phyloP scores from a whole-genome alignment of 257 asterid species.

The Verbena officinalis region DNA sequence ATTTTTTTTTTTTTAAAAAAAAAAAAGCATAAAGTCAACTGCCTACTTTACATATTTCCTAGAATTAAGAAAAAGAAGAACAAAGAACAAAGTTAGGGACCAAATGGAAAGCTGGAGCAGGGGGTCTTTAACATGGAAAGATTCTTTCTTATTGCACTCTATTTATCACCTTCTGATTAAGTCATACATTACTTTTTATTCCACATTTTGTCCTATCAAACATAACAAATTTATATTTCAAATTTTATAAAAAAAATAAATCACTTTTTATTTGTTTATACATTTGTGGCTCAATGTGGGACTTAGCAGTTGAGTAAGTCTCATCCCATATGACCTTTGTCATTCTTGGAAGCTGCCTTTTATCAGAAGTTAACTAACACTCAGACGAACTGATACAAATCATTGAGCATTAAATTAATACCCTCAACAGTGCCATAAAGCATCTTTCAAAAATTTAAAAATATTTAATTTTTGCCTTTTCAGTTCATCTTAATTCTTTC shows the following conservation, averaged over 20 bases:
- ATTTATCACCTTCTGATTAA: background rate
- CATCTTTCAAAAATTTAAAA: slow-evolving; percentile 1
- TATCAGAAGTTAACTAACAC: slow-evolving; percentile 21
- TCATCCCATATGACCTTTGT: slow-evolving; percentile 51
- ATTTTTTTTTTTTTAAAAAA: no score
- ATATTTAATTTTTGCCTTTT: no score
- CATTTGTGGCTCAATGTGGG: slow-evolving; percentile 9
- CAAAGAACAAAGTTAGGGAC: background rate
- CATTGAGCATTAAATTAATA: slow-evolving; percentile 19
- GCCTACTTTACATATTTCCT: background rate
- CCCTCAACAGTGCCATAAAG: slow-evolving; percentile 24
- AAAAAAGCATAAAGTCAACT: slow-evolving; percentile 21
- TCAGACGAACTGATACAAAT: slow-evolving; percentile 23
- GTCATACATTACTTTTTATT: no score
- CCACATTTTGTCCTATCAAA: no score
- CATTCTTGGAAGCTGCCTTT: slow-evolving; percentile 55
- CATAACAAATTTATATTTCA: no score
- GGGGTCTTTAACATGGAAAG: slow-evolving; percentile 35
- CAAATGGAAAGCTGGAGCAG: background rate
- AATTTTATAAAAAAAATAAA: no score
- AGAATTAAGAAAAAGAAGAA: no score
- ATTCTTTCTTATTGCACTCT: slow-evolving; percentile 32
- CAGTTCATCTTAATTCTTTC: no score
- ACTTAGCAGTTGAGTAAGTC: slow-evolving; percentile 34
- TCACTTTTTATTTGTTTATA: no score